Base-by-base conservation (phyloP, 768 basidiomycete species). In the Leccinum incarnatum region DNA sequence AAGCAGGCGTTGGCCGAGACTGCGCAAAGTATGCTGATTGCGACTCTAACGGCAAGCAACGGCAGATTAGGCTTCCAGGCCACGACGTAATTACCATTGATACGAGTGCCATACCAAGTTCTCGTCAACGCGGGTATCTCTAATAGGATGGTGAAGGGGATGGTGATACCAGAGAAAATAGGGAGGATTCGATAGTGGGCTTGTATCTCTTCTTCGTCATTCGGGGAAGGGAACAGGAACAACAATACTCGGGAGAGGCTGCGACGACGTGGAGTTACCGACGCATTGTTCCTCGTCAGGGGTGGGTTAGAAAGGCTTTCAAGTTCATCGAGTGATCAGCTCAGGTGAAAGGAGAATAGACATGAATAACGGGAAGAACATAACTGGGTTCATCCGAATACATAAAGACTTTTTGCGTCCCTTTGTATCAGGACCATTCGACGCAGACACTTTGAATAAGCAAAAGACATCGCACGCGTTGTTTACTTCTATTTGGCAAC, bases 71-170 rank as follows among this genome's bases (percentile, higher is more conserved):
- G 68, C 51, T 73, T 77, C 5, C 69, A 76, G 36, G 87, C 80
- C 1, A 86, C 72, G 4, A 75, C 70, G 19, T 75, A 68, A 29
- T 46, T 21, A 12, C 56, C 59, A 29, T 77, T 73, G 0, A 83
- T 89, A 5, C 79, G 79, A 57, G 88, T 80, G 61, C n/a, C n/a
- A n/a, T 86, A 90, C 90, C 89, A 90, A 53, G 81, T 79, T 58
- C 85, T 86, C 1, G 89, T 93, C 11, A 93, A 72, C 15, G 88
- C 87, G 1, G n/a, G n/a, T n/a, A n/a, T n/a, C n/a, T n/a, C n/a
- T 91, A 51, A 93, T 88, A 15, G 87, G n/a, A n/a, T n/a, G n/a
- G n/a, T n/a, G n/a, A n/a, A n/a, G n/a, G n/a, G n/a, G n/a, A n/a
- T n/a, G n/a, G n/a, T n/a, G n/a, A n/a, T n/a, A n/a, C n/a, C n/a